Evolutionary conservation across 2,329 filamentous ascomycete genomes (phyloP).

Genomic region (Dothideomycetes sp.): DNA sequence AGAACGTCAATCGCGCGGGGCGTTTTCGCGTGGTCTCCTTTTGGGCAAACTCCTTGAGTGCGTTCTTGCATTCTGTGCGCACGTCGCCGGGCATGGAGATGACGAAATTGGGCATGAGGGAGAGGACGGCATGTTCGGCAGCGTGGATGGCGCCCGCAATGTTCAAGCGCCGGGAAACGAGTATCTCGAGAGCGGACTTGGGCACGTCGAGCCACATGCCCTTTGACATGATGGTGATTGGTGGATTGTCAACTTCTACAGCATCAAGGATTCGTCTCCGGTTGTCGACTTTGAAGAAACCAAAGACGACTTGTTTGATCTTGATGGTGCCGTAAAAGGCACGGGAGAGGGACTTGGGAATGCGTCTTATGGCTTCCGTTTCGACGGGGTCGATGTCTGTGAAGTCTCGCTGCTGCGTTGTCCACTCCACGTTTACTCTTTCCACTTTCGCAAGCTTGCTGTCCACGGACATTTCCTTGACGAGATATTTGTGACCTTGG

Average conservation of each 20-base stretch:
- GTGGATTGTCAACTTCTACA: constrained; percentile 84
- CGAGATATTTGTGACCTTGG: constrained; percentile 85
- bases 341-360: constrained; percentile 50
- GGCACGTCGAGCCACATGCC: constrained; percentile 96
- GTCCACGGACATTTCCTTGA: constrained; percentile 78
- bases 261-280: constrained; percentile 79
- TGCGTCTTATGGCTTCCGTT: constrained; percentile 73
- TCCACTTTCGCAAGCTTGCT: constrained; percentile 77
- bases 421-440: constrained; percentile 87
- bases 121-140: constrained; percentile 82
- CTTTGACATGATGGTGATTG: constrained; percentile 72
- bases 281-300: constrained; percentile 94
- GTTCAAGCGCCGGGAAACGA: constrained; percentile 62
- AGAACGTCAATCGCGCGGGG: constrained; percentile 82
- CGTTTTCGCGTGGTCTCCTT: constrained; percentile 62
- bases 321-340: constrained; percentile 82
- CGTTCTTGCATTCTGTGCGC: constrained; percentile 84
- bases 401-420: constrained; percentile 81
- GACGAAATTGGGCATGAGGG: constrained; percentile 81
- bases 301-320: constrained; percentile 81
- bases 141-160: constrained; percentile 86
- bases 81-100: constrained; percentile 85
- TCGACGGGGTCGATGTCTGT: constrained; percentile 91
- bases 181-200: constrained; percentile 63
- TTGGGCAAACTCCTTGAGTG: constrained; percentile 74